These are phyloP conservation scores for Moniliella sp. DNA, from an alignment of 1,284 basidiomycete genomes.

Conservation along the genomic window DNA sequence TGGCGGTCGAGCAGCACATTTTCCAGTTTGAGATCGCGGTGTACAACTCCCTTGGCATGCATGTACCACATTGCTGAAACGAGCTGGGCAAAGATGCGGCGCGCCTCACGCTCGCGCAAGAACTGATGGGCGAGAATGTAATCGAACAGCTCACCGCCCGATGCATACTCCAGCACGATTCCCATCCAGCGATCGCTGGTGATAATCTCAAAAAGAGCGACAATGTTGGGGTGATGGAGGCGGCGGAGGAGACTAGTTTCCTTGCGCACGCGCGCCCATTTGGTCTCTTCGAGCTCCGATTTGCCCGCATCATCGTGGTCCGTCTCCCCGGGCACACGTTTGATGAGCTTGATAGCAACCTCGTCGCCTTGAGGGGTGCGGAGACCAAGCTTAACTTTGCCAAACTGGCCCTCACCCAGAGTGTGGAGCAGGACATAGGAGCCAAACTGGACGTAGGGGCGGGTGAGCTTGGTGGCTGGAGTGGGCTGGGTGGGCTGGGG, in stretches of 20 bases:
- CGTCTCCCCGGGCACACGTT: constrained; percentile 68
- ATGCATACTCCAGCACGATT: constrained; percentile 94
- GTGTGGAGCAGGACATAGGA: constrained; percentile 31
- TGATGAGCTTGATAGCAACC: constrained; percentile 95
- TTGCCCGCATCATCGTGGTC: too few relatives aligned
- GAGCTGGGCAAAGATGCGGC: constrained; percentile 88
- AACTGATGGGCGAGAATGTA: constrained; percentile 95
- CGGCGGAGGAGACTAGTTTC: constrained; percentile 87
- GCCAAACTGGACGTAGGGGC: constrained; percentile 32
- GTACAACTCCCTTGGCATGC: constrained; percentile 95
- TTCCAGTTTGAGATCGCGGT: constrained; percentile 95
- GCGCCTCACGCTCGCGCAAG: constrained; percentile 79
- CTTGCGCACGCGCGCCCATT: constrained; percentile 73
- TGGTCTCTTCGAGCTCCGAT: constrained; percentile 36
- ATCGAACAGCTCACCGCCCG: constrained; percentile 84
- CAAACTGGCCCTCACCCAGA: constrained; percentile 83
- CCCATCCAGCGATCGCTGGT: constrained; percentile 99
- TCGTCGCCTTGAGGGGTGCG: constrained; percentile 84
- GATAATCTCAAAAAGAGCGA: constrained; percentile 90
- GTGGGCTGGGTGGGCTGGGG: constrained; percentile 27
- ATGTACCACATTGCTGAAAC: constrained; percentile 97
- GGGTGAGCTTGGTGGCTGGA: constrained; percentile 31
- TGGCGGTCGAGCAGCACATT: constrained; percentile 89
- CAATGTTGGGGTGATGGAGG: constrained; percentile 92
- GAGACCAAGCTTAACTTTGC: constrained; percentile 92